Evolutionary conservation across 805 yeast species (phyloP), one percentile per base, ranked within the genome.

Genomic region (Candida ulmi): DNA sequence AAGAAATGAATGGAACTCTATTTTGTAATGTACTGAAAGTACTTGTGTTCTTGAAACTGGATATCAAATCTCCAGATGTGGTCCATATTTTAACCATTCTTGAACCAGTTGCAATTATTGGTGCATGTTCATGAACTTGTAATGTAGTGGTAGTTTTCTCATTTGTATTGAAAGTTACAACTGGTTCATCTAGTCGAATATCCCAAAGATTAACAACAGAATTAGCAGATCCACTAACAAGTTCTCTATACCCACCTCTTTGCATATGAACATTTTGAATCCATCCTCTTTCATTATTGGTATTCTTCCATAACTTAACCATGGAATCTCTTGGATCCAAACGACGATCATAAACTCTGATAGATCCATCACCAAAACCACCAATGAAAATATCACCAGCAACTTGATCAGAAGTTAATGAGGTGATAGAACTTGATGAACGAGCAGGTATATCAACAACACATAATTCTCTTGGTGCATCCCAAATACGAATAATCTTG

Each of bases 41-140:
- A 30, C 62, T 52, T 16, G 63, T 61, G 38, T 67, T 78, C 52
- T 72, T 73, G 47, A 90, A 74, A 9, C 74, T 71, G 1, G 86
- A 66, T 7, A 90, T 65, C 39, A 76, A 58, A 43, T 85, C 84
- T 3, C 98, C 98, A 0, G 83, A 66, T 0, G 96, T 87, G 3
- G 95, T 79, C 85, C 93, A 90, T 5, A 93, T 62, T 33, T 86
- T 82, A 13, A 88, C 78, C 27, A 75, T 71, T 45, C 83, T 83
- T 2, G 90, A 80, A 0, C 96, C 97, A 3, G 96, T 83, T 2
- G 90, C 91, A 41, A 93, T 76, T 3, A 93, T 71, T 1, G 99
- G 98, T 0, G 98, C 99, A 63, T 93, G 99, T 54, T 93, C 99
- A 62, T 93, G 99, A 5, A 87, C 77, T 54, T 85, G 83, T 40